phyloP scores from a whole-genome alignment of 805 yeast genomes.

The Nakazawaea holstii region DNA sequence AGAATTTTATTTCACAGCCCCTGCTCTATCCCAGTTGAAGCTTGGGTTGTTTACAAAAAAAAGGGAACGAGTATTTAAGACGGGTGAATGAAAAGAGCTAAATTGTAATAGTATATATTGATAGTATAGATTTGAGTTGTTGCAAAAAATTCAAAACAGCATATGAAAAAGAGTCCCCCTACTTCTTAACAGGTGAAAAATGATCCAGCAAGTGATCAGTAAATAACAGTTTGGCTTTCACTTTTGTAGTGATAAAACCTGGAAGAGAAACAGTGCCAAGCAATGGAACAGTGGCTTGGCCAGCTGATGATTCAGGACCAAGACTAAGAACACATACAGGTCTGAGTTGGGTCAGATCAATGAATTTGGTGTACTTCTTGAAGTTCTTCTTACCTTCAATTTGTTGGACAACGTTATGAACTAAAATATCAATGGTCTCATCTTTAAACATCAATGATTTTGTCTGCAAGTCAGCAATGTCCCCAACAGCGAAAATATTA shows the following conservation, averaged over 20 bases:
- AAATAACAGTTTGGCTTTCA: slow-evolving; percentile 18
- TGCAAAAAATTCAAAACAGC: no score
- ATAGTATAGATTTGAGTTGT: no score
- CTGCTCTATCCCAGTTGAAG: no score
- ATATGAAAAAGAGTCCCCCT: no score
- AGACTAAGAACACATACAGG: slow-evolving; percentile 14
- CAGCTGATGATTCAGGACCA: slow-evolving; percentile 22
- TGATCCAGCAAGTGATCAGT: background rate
- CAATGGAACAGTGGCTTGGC: slow-evolving; percentile 20
- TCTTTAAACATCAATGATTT: slow-evolving; percentile 17
- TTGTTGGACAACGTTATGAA: slow-evolving; percentile 14
- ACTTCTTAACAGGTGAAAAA: no score
- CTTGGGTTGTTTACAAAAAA: no score
- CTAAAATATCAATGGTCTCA: slow-evolving; percentile 14
- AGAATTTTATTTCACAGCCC: no score
- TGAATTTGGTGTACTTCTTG: slow-evolving; percentile 1
- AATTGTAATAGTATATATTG: no score
- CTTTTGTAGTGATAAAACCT: slow-evolving; percentile 13
- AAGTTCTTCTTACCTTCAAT: background rate
- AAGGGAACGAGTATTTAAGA: no score
- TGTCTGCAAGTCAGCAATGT: slow-evolving; percentile 19
- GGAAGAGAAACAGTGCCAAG: slow-evolving; percentile 18
- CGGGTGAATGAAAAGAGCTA: no score
- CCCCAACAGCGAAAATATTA: slow-evolving; percentile 28
- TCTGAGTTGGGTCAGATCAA: background rate